Percentiles rank a stretch among this genome's conserved stretches.
These are phyloP conservation scores for Magnusiomyces suaveolens DNA, from an alignment of 1,139 yeast species.

Conservation along the genomic window DNA sequence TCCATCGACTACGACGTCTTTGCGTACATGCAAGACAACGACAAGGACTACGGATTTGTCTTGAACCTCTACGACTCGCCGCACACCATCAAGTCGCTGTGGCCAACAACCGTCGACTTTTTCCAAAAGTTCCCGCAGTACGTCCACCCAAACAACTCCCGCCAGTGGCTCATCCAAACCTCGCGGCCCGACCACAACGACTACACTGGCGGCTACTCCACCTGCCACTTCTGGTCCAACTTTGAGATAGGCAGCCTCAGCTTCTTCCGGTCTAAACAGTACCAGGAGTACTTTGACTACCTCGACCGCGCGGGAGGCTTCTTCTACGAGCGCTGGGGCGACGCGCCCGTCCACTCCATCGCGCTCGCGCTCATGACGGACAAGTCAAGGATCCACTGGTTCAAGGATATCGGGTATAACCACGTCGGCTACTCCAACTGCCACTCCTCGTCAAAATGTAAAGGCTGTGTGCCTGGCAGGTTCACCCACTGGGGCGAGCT, in stretches of 20 bases:
- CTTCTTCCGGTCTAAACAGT: slow-evolving; percentile 59
- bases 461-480: slow-evolving; percentile 38
- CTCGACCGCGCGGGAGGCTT: slow-evolving; percentile 67
- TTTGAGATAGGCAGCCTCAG: slow-evolving; percentile 76
- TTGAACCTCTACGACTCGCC: slow-evolving; percentile 57
- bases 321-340: slow-evolving; percentile 88
- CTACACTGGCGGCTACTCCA: slow-evolving; percentile 51
- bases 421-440: slow-evolving; percentile 70
- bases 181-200: slow-evolving; percentile 25
- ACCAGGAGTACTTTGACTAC: slow-evolving; percentile 52
- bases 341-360: slow-evolving; percentile 77
- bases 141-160: slow-evolving; percentile 50
- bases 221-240: slow-evolving; percentile 84
- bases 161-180: slow-evolving; percentile 28
- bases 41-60: slow-evolving; percentile 28
- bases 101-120: slow-evolving; percentile 38
- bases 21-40: slow-evolving; percentile 53
- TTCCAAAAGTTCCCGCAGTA: slow-evolving; percentile 46
- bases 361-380: slow-evolving; percentile 71
- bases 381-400: slow-evolving; percentile 67
- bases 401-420: slow-evolving; percentile 72
- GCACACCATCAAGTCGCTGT: slow-evolving; percentile 45
- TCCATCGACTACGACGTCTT: slow-evolving; percentile 60
- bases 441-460: slow-evolving; percentile 41
- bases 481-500: slow-evolving; percentile 40